Evolutionary conservation across 768 basidiomycete species (phyloP).

Genomic region (Suillus tomentosus): DNA sequence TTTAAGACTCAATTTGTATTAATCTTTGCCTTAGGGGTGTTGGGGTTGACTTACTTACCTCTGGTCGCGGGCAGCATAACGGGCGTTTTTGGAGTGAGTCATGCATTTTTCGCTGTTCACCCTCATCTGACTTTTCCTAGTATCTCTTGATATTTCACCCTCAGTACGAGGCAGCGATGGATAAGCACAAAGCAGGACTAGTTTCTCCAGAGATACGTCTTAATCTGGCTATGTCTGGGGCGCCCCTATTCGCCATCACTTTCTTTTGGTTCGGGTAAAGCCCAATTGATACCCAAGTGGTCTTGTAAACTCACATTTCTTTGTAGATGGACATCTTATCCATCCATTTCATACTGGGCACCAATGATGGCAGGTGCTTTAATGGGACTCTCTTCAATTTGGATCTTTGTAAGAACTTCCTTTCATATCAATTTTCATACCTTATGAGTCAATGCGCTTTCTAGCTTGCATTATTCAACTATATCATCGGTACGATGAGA

Average conservation of each 20-base stretch:
- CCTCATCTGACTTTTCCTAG: background rate
- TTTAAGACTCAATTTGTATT: background rate
- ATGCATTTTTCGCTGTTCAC: background rate
- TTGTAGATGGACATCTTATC: background rate
- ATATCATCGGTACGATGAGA: background rate
- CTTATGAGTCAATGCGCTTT: background rate
- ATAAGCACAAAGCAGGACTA: background rate
- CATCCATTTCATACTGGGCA: background rate
- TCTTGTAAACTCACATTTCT: background rate
- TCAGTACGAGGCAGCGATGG: background rate
- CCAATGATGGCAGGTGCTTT: background rate
- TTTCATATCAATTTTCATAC: background rate
- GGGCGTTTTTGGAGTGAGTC: slow-evolving; percentile 1
- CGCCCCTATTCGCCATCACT: background rate
- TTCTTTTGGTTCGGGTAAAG: background rate
- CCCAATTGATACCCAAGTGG: background rate
- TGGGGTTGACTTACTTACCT: background rate
- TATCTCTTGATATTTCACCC: slow-evolving; percentile 2
- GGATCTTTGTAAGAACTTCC: background rate
- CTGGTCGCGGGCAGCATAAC: background rate
- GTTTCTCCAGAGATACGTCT: slow-evolving; percentile 1
- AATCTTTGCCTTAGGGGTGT: background rate
- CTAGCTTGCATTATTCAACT: background rate
- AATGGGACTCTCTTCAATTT: background rate
- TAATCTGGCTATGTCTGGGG: background rate